Percentiles rank a stretch among this genome's conserved stretches.
Evolutionary conservation across 2,329 filamentous ascomycete species (phyloP).

Genomic region (Corniculantispora saksenae): DNA sequence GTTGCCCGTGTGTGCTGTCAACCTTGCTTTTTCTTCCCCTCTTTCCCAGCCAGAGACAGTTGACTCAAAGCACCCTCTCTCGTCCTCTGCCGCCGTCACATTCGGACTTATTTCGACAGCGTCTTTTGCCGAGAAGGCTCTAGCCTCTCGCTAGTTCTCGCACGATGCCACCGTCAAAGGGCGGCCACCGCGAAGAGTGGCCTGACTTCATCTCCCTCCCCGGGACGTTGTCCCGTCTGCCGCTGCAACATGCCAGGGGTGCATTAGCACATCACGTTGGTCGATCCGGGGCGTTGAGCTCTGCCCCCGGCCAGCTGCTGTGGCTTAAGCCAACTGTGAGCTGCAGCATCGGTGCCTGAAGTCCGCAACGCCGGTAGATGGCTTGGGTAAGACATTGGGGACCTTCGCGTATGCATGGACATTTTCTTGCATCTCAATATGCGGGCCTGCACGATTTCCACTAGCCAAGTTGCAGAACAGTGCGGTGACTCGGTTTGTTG

Average conservation of each 20-base stretch:
- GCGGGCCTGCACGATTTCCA: no score
- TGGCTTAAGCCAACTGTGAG: neutral
- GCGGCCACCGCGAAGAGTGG: neutral
- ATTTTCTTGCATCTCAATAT: neutral
- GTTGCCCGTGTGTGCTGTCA: neutral
- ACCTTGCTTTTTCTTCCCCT: conserved; percentile 4
- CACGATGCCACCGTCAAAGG: neutral
- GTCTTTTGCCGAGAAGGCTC: neutral
- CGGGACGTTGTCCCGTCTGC: neutral
- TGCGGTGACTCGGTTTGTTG: no score
- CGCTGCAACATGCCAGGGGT: neutral
- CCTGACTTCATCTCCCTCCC: neutral
- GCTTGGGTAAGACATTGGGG: no score
- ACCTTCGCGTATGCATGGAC: no score
- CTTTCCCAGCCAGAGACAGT: neutral
- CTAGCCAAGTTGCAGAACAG: no score
- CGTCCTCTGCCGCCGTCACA: neutral
- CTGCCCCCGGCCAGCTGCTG: neutral
- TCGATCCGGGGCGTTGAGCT: neutral
- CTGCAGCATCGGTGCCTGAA: neutral
- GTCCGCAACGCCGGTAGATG: no score
- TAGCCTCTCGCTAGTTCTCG: neutral
- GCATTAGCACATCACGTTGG: neutral
- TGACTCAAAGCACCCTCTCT: neutral
- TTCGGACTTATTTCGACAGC: neutral